Evolutionary conservation across 345 rosid genomes (phyloP), one percentile per base, ranked within the genome.

Genomic region (Dipteronia sinensis): DNA sequence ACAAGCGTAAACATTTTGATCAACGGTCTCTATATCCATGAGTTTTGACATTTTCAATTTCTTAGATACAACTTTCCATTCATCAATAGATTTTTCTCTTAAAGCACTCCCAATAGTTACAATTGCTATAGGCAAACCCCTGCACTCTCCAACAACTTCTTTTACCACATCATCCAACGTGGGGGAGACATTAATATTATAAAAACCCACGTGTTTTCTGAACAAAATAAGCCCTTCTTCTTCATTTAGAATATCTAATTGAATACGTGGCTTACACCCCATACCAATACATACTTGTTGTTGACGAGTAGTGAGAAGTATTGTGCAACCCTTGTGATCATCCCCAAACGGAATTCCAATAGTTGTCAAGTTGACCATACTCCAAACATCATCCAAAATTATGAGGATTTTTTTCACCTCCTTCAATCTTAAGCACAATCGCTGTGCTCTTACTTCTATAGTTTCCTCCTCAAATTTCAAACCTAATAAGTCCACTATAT

Each of bases 381-480:
- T n/a, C 85, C 85, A 82, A 1, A 82, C 13, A 20, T 82, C 77
- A 42, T 82, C 85, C 22, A 82, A 22, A 15, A 82, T 75, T 58
- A 82, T 27, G 12, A 82, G 82, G 10, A 76, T 31, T 64, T 53
- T 75, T 25, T 81, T 59, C 22, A 61, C 74, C 0, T 2, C 25
- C 11, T 12, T 74, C 53, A 82, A 74, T 29, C 72, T n/a, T 0
- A 44, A 16, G 16, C 16, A 1, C 6, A 82, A n/a, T 3, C 70
- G 73, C 0, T 20, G 12, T 10, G 82, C 81, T 69, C 84, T 74
- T 65, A 19, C 68, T 0, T 1, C 3, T 2, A 8, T 64, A 8
- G 6, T 27, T n/a, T 71, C 25, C 67, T 69, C 82, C 0, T 61
- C 16, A 0, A 80, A 64, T 40, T 47, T 19, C 17, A 75, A 6